Evolutionary conservation across 768 basidiomycete species (phyloP), one percentile per base, ranked within the genome.

Genomic region (Russula sp.): DNA sequence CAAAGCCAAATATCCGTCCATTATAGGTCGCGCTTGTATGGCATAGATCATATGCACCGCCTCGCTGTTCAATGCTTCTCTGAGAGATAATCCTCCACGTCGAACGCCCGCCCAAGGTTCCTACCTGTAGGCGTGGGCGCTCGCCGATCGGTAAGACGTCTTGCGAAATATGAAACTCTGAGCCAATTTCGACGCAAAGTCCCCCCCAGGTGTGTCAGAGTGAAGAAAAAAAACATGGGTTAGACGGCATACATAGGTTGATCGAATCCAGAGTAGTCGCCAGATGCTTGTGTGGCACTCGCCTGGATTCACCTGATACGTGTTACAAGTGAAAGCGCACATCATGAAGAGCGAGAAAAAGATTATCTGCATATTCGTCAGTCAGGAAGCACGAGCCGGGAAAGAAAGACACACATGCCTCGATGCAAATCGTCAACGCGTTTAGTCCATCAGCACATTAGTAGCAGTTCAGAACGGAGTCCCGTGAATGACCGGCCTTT

Each of bases 381-480:
- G 30, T 61, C 57, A 70, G 63, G 64, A 44, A 66, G 28, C 53
- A 7, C 24, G 18, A 44, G 0, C 18, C 24, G 6, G 57, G 20
- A 61, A 51, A 24, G 42, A 36, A 64, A 46, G 9, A 4, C 9
- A 14, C 60, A 24, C n/a, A n/a, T 67, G 90, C 91, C 83, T 96
- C 94, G 54, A 95, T 84, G 67, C 89, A 91, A 32, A 86, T 90
- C n/a, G 88, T 78, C 3, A 97, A 79, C 0, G 94, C 92, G 65
- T 85, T 89, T 34, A 95, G 75, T 1, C 94, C 94, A 64, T 96
- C 82, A 1, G 92, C 83, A 96, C 84, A 71, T 96, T 96, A 3
- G 88, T 86, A 40, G 79, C 75, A 2, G 92, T 90, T 92, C 94
- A 94, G 71, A 86, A 93, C 61, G 81, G 52, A 0, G 90, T 92